phyloP scores from a whole-genome alignment of 257 asterid genomes.

The Solanum virginianum region DNA sequence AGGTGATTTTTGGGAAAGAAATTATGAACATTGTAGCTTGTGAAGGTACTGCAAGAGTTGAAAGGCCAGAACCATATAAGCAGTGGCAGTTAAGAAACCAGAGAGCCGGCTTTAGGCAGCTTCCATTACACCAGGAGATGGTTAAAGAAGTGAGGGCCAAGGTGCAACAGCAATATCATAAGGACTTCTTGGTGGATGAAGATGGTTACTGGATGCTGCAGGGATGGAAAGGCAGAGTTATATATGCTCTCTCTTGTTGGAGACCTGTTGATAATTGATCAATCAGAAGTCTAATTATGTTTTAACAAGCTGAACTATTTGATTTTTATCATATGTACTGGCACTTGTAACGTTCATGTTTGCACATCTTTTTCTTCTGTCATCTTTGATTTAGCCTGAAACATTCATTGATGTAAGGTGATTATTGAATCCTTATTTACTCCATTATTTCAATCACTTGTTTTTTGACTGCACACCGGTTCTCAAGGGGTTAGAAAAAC shows the following conservation, averaged over 20 bases:
- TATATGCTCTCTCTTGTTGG: slow-evolving; percentile 29
- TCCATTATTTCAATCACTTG: background rate
- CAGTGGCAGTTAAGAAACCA: slow-evolving; percentile 19
- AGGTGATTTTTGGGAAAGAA: slow-evolving; percentile 18
- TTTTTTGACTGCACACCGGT: background rate
- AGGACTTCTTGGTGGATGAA: slow-evolving; percentile 25
- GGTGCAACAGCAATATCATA: slow-evolving; percentile 12
- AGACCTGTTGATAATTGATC: slow-evolving; percentile 1
- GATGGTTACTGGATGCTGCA: slow-evolving; percentile 25
- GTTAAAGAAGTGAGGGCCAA: slow-evolving; percentile 15
- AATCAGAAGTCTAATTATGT: background rate
- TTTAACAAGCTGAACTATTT: background rate
- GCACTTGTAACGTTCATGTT: background rate
- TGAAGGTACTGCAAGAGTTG: slow-evolving; percentile 25
- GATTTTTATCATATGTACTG: background rate
- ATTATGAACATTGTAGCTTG: slow-evolving; percentile 23
- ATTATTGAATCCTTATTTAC: background rate
- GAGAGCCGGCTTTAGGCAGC: slow-evolving; percentile 24
- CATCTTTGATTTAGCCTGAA: background rate
- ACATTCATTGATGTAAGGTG: background rate
- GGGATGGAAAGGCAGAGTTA: slow-evolving; percentile 29
- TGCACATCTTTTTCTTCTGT: background rate
- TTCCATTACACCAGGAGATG: slow-evolving; percentile 8
- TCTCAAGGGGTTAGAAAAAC: background rate
- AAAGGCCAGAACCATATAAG: slow-evolving; percentile 24